phyloP scores from a whole-genome alignment of 1,284 basidiomycete species.

The Leccinum fuscescens region DNA sequence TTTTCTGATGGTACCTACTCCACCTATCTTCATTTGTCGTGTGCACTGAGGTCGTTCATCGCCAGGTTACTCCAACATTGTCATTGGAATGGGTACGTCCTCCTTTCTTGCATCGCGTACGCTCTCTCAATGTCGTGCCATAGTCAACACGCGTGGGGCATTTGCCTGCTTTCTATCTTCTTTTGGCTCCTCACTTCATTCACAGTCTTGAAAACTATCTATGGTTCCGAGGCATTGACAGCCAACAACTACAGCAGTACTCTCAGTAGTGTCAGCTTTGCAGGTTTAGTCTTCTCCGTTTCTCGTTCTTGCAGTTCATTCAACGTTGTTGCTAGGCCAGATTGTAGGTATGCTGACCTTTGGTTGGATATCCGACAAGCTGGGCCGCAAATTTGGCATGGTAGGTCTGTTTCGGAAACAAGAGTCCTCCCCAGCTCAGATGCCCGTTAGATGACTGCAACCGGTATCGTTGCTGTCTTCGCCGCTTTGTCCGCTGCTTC shows the following conservation, averaged over 20 bases:
- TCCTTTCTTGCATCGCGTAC: background rate
- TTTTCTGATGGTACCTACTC: slow-evolving; percentile 75
- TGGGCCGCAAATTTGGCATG: slow-evolving; percentile 90
- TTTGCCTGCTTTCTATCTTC: background rate
- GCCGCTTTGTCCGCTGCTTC: slow-evolving; percentile 82
- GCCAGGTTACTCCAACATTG: slow-evolving; percentile 77
- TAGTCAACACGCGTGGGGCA: slow-evolving; percentile 54
- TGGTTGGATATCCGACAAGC: slow-evolving; percentile 79
- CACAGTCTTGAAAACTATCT: slow-evolving; percentile 63
- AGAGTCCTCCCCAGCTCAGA: background rate
- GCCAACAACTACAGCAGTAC: slow-evolving; percentile 57
- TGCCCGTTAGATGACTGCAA: slow-evolving; percentile 64
- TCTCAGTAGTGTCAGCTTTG: slow-evolving; percentile 71
- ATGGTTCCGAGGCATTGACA: slow-evolving; percentile 51
- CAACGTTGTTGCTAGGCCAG: slow-evolving; percentile 39
- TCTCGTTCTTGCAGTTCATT: slow-evolving; percentile 2
- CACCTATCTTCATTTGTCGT: background rate
- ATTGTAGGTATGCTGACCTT: slow-evolving; percentile 79
- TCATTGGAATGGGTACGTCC: slow-evolving; percentile 70
- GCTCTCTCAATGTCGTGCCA: slow-evolving; percentile 6
- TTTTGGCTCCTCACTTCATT: slow-evolving; percentile 1
- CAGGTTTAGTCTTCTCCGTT: slow-evolving; percentile 42
- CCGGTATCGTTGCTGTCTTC: slow-evolving; percentile 78
- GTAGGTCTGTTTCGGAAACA: slow-evolving; percentile 36
- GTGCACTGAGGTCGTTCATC: slow-evolving; percentile 2